Evolutionary conservation across 1,139 yeast species (phyloP), one percentile per base, ranked within the genome.

Genomic region (Kurtzmaniella quercitrusa): DNA sequence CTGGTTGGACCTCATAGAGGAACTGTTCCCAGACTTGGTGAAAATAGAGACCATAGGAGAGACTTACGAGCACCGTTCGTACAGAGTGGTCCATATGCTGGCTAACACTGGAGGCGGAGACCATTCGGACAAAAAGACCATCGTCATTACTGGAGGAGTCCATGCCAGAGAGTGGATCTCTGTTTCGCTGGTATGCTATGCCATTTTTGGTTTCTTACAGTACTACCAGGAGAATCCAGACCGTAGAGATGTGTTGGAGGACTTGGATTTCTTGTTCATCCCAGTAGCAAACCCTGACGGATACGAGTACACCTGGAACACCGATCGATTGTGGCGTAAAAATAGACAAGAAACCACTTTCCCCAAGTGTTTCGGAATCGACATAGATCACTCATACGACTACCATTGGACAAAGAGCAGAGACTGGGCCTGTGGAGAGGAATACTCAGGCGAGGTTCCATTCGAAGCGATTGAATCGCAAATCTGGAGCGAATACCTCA

Each of bases 161-260:
- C 96, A 90, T 62, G 94, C 96, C 0, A 74, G 97, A 41, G 97
- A 90, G 63, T 90, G 97, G 97, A 76, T 89, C 16, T 79, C 91
- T 24, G 80, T 83, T 3, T 78, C 91, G 8, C 74, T 93, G 0
- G 82, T 79, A 1, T 76, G 88, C 48, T 87, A 77, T 59, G 63
- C 80, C 11, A 61, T 89, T 34, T 81, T 78, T 51, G 70, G 76
- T 46, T 58, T 88, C 39, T 63, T 86, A 41, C 62, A 72, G 17
- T 75, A 72, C 46, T 82, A 81, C 55, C 78, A 39, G 58, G 64
- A 42, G 54, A 66, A 59, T 48, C 70, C 66, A 50, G 66, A 49
- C 72, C 68, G 48, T 59, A 68, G 17, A 54, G 61, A 46, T 65
- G 67, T 64, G n/a, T 58, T 70, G 43, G 52, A 60, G 11, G 51